Base-by-base conservation (phyloP, 1,284 basidiomycete species). In the Phellinidium pouzarii region DNA sequence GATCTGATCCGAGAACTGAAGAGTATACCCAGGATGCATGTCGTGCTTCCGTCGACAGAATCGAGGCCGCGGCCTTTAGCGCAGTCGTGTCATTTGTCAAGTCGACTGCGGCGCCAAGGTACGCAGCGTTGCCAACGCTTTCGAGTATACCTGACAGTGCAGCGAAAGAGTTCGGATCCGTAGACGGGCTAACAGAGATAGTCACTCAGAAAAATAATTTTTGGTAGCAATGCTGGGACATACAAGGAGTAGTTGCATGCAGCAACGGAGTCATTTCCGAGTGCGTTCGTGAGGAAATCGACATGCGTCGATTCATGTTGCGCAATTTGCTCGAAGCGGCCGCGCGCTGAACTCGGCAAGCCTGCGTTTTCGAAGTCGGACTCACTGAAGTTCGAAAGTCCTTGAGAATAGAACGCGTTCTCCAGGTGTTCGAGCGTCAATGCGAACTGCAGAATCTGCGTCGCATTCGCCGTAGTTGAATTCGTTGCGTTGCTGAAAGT, bases 351-450 rank as follows among this genome's bases (percentile, higher is more conserved):
- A 17, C 64, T 58, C 1, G 73, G 68, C 58, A 75, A 75, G 2
- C 82, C 82, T 7, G 78, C 79, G 4, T 67, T 58, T 36, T 58
- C 61, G 65, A 87, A 88, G 38, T 72, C 79, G 17, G 65, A 54
- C n/a, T 68, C 65, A 54, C 67, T 64, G 67, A 69, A 82, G 52
- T 71, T 72, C 1, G 60, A 56, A 6, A 83, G 71, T 1, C 67
- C 77, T 6, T 65, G 61, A 1, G 62, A 54, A 65, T 80, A 90
- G 71, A 87, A 87, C 20, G 74, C 68, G 64, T 75, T 74, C 66
- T 87, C 82, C 57, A 90, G 71, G 63, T 86, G 77, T 67, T 89
- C 83, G 45, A 88, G 73, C 19, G 78, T 79, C 45, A 87, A 73
- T 1, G 82, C 81, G 48, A 77, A 81, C 64, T 85, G 55, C 1